phyloP scores from a whole-genome alignment of 2,329 filamentous ascomycete genomes.

The Lasiodiplodia gonubiensis region DNA sequence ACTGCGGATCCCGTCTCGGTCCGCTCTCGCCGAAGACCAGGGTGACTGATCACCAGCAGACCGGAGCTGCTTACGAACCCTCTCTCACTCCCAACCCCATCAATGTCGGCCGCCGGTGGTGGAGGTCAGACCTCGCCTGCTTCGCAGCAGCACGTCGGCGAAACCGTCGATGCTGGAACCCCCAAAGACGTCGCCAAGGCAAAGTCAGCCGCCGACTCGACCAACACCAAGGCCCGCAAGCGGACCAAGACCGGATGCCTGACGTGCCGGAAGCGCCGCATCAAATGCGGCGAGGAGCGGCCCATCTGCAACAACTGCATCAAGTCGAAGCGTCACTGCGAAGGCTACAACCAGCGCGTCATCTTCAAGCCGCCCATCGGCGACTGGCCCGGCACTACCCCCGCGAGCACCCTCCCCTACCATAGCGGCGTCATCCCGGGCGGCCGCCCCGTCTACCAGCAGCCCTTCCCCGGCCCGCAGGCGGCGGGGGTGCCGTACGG shows the following conservation, averaged over 20 bases:
- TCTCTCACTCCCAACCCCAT: neutral
- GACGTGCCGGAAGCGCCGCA: constrained; percentile 91
- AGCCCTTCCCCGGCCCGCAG: constrained; percentile 14
- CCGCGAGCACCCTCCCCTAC: constrained; percentile 28
- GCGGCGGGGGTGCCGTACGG: constrained; percentile 6
- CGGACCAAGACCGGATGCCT: constrained; percentile 91
- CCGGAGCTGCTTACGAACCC: constrained; percentile 5
- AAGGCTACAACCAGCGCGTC: constrained; percentile 82
- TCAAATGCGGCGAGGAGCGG: constrained; percentile 93
- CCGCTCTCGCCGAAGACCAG: constrained; percentile 21
- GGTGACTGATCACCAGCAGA: constrained; percentile 13
- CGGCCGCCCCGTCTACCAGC: constrained; percentile 27
- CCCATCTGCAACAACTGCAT: constrained; percentile 83
- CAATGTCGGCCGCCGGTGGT: constrained; percentile 21
- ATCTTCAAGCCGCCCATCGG: constrained; percentile 77
- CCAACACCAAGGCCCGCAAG: constrained; percentile 35
- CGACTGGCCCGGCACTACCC: constrained; percentile 53
- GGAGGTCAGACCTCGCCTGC: constrained; percentile 2
- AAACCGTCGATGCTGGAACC: neutral
- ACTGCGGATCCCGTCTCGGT: constrained; percentile 29
- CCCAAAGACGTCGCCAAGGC: constrained; percentile 17
- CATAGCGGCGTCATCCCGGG: constrained; percentile 28
- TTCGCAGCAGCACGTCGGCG: constrained; percentile 4
- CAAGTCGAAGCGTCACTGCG: constrained; percentile 82
- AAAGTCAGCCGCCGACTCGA: constrained; percentile 19